phyloP scores from a whole-genome alignment of 2,329 filamentous ascomycete species.

The Trichoderma gracile region DNA sequence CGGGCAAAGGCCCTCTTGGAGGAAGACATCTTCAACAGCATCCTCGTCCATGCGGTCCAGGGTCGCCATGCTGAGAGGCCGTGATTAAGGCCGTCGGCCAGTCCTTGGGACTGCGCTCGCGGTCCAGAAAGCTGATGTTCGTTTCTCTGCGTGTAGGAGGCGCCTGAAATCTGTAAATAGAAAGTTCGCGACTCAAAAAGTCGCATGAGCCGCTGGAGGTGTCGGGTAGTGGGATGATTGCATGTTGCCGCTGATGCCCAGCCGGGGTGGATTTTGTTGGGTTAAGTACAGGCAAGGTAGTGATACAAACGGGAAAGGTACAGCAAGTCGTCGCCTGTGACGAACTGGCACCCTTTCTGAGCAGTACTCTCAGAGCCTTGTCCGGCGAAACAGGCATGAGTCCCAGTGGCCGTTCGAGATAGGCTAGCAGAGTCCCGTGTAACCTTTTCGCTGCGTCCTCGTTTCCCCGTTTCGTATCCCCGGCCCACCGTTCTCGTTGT shows the following conservation, averaged over 20 bases:
- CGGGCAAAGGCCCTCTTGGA: conserved; percentile 16
- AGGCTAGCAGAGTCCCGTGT: background rate
- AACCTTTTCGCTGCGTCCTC: background rate
- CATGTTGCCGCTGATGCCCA: background rate
- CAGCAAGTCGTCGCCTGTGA: background rate
- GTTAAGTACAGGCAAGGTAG: background rate
- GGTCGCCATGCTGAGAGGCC: background rate
- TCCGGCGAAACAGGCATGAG: background rate
- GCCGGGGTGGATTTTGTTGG: background rate
- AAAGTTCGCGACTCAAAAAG: background rate
- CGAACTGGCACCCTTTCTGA: background rate
- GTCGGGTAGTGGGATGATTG: background rate
- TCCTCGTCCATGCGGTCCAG: conserved; percentile 11
- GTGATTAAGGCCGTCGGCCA: background rate
- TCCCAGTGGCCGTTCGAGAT: background rate
- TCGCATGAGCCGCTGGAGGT: background rate
- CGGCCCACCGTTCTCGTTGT: background rate
- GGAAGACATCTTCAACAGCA: conserved; percentile 11
- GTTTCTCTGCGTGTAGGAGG: background rate
- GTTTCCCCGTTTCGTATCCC: background rate
- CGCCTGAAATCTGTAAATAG: background rate
- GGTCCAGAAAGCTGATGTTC: background rate
- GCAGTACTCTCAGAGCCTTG: background rate
- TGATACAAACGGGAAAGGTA: background rate
- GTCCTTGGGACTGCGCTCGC: background rate